Evolutionary conservation across 2,329 filamentous ascomycete species (phyloP), one percentile per base, ranked within the genome.

Genomic region (Arthrobotrys musiformis): DNA sequence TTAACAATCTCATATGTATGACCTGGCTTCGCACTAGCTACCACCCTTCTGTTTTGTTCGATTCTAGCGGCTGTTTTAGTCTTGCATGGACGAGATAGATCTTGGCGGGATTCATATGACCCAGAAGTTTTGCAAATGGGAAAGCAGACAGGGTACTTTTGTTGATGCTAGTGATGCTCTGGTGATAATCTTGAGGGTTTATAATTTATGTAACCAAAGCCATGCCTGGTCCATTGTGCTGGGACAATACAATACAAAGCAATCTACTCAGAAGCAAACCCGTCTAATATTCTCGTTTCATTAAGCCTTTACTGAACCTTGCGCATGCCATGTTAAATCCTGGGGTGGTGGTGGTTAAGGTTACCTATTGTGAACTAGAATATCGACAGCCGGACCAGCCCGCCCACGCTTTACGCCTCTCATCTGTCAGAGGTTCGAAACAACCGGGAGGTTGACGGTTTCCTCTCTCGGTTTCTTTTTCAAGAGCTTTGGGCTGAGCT

Each of bases 51-150:
- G 30, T 26, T n/a, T 33, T 40, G 37, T 22, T 17, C 63, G 58
- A 54, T 54, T 48, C 40, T 42, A 69, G 72, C 72, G 72, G 72
- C 72, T 76, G 72, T 76, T 42, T 76, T 66, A 76, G 58, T 64
- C 13, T n/a, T 66, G 72, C 64, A 76, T 75, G 56, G 54, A 5
- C 30, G 6, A 54, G 24, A 60, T 40, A 24, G 17, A 58, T 24
- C 62, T 60, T 67, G 26, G 33, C 52, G 44, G 56, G 13, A 52
- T 46, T 54, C 24, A 50, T 28, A 30, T 70, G 40, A 4, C 48
- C 42, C 46, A 33, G 28, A n/a, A n/a, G n/a, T n/a, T n/a, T n/a
- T n/a, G n/a, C n/a, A n/a, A n/a, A n/a, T n/a, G 30, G 30, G 5
- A 35, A 35, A n/a, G n/a, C 9, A 22, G 6, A 17, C 28, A 22